phyloP scores from a whole-genome alignment of 192 early-diverging fungal species.

The Coemansia sp. region DNA sequence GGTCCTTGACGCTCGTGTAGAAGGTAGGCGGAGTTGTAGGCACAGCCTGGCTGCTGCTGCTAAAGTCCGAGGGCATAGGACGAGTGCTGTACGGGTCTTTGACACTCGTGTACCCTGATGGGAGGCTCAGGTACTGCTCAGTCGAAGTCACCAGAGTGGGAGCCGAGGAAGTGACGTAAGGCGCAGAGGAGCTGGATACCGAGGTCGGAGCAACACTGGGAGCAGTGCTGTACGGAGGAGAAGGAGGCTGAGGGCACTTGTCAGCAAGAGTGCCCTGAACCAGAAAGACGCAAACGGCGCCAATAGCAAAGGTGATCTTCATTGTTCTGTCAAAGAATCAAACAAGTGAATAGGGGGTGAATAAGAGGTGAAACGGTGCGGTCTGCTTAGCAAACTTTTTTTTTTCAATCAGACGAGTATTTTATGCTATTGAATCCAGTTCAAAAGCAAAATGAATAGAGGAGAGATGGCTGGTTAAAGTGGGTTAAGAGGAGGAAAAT shows the following conservation, averaged over 20 bases:
- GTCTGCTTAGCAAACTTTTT: background rate
- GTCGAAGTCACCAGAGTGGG: background rate
- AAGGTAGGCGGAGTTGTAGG: background rate
- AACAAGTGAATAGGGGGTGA: background rate
- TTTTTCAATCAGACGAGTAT: background rate
- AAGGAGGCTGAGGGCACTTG: slow-evolving; percentile 23
- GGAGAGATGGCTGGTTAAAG: background rate
- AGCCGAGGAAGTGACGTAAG: background rate
- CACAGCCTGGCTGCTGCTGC: background rate
- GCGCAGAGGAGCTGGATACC: slow-evolving; percentile 2
- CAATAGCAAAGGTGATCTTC: slow-evolving; percentile 24
- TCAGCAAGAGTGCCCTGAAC: slow-evolving; percentile 22
- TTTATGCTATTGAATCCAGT: slow-evolving; percentile 2
- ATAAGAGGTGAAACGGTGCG: background rate
- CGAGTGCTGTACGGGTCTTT: slow-evolving; percentile 14
- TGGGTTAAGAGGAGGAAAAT: background rate
- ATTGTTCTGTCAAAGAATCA: slow-evolving; percentile 20
- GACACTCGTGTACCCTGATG: slow-evolving; percentile 4
- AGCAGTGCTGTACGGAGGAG: background rate
- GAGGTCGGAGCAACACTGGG: slow-evolving; percentile 6
- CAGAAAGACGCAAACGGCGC: slow-evolving; percentile 9
- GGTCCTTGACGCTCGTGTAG: slow-evolving; percentile 21
- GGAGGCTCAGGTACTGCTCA: background rate
- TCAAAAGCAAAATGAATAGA: slow-evolving; percentile 6
- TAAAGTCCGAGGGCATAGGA: slow-evolving; percentile 12